These are phyloP conservation scores for Tetrapisispora taiwanensis DNA, from an alignment of 805 yeast species.

Conservation along the genomic window DNA sequence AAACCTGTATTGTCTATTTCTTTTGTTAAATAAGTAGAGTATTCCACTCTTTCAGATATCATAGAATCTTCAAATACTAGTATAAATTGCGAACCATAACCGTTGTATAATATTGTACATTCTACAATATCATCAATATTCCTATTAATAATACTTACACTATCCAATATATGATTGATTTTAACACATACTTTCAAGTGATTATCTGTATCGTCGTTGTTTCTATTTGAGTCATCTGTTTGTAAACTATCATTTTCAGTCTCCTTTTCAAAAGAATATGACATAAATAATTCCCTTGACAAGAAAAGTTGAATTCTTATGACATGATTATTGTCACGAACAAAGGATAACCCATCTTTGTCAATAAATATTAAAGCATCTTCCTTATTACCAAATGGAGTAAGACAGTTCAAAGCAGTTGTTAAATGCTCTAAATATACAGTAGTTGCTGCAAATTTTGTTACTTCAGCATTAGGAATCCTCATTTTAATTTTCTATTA, in stretches of 20 bases:
- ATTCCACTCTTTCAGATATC: constrained; percentile 47
- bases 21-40: constrained; percentile 36
- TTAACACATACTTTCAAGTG: constrained; percentile 34
- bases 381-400: constrained; percentile 32
- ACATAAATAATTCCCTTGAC: constrained; percentile 25
- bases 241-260: constrained; percentile 1
- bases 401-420: constrained; percentile 35
- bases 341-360: constrained; percentile 42
- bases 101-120: constrained; percentile 42
- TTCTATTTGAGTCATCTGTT: constrained; percentile 5
- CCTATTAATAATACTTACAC: constrained; percentile 36
- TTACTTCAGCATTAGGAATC: constrained; percentile 1
- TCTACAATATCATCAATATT: constrained; percentile 30
- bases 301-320: constrained; percentile 27
- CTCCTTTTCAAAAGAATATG: constrained; percentile 15
- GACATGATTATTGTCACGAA: constrained; percentile 38
- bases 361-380: constrained; percentile 35
- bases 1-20: constrained; percentile 31
- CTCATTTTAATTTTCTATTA: not conserved
- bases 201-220: constrained; percentile 10
- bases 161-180: constrained; percentile 39
- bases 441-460: constrained; percentile 37
- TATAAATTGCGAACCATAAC: constrained; percentile 44
- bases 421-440: constrained; percentile 37
- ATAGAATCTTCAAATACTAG: constrained; percentile 45